phyloP scores from a whole-genome alignment of 2,329 filamentous ascomycete genomes.

The Bipolaris cookei region DNA sequence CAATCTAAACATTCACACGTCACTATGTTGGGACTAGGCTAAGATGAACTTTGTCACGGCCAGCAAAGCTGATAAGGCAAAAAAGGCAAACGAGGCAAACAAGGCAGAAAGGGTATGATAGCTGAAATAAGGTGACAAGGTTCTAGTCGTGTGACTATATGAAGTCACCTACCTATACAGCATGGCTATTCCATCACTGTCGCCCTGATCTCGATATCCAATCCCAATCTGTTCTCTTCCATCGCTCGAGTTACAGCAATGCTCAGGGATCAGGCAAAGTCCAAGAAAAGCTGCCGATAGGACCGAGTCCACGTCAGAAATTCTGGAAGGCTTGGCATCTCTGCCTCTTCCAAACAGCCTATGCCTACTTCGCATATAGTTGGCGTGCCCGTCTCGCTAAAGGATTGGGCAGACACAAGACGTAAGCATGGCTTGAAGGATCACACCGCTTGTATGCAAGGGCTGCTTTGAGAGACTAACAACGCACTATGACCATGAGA shows the following conservation, averaged over 20 bases:
- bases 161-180: too few species aligned
- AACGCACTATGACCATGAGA: not conserved
- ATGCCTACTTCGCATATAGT: not conserved
- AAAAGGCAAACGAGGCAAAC: too few species aligned
- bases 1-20: too few species aligned
- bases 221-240: too few species aligned
- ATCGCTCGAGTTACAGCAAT: not conserved
- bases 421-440: not conserved
- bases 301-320: not conserved
- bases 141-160: too few species aligned
- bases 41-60: too few species aligned
- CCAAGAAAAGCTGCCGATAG: not conserved
- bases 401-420: not conserved
- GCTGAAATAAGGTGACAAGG: too few species aligned
- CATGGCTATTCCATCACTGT: too few species aligned
- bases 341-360: not conserved
- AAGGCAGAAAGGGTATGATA: too few species aligned
- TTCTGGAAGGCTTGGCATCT: not conserved
- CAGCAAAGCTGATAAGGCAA: too few species aligned
- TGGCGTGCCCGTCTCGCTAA: not conserved
- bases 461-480: not conserved
- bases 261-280: not conserved
- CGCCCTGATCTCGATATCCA: too few species aligned
- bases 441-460: not conserved
- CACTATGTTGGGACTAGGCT: too few species aligned